These are phyloP conservation scores for Purshia tridentata DNA, from an alignment of 306 rosid species.

Conservation along the genomic window DNA sequence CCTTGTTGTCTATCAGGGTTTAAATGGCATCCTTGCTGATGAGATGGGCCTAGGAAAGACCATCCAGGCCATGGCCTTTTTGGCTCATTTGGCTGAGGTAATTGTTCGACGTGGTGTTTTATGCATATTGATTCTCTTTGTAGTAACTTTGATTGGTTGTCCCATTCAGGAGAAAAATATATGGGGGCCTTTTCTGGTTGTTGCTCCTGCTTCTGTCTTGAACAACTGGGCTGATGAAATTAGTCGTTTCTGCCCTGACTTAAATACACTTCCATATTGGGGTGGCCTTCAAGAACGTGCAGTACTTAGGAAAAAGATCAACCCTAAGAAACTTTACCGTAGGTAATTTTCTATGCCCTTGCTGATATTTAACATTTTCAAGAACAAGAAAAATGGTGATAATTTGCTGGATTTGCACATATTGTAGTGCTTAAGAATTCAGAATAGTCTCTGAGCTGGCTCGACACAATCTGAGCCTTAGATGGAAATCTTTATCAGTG, in stretches of 20 bases:
- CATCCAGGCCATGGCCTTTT: slow-evolving; percentile 96
- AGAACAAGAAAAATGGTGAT: not conserved
- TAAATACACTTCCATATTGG: slow-evolving; percentile 94
- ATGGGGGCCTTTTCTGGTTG: slow-evolving; percentile 98
- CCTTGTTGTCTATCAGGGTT: slow-evolving; percentile 60
- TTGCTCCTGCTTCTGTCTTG: slow-evolving; percentile 97
- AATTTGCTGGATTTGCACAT: not conserved
- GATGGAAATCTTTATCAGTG: not conserved
- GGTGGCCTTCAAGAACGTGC: slow-evolving; percentile 84
- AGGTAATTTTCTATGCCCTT: slow-evolving; percentile 52
- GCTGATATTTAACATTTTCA: slow-evolving; percentile 16
- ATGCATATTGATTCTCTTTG: slow-evolving; percentile 17
- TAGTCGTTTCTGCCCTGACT: slow-evolving; percentile 90
- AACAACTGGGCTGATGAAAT: slow-evolving; percentile 99
- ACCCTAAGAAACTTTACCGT: slow-evolving; percentile 87
- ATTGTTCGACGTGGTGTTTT: slow-evolving; percentile 28
- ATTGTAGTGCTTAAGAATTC: not conserved
- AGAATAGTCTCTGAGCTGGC: not conserved
- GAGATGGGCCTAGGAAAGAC: slow-evolving; percentile 99
- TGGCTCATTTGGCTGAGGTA: slow-evolving; percentile 99
- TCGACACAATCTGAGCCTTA: not conserved
- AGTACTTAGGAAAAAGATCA: slow-evolving; percentile 85
- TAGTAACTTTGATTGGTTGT: slow-evolving; percentile 30
- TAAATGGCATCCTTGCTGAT: slow-evolving; percentile 98
- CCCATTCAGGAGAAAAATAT: slow-evolving; percentile 86